Conservation (phyloP, 2,329 filamentous ascomycete genomes). For the Zymoseptoria ardabiliae region DNA sequence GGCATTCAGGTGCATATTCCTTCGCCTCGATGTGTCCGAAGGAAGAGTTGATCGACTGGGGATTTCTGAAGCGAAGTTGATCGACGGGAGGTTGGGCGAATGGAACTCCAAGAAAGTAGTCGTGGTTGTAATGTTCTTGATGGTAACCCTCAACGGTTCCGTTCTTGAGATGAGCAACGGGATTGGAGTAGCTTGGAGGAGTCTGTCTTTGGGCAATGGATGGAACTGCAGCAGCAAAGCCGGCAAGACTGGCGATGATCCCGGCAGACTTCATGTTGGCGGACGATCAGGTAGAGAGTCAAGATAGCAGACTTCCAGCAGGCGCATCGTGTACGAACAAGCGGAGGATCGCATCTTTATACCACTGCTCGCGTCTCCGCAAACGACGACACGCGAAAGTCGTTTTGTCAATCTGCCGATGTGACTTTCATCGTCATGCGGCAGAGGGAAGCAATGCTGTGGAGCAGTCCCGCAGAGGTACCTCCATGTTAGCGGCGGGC, state of each 20-base stretch:
- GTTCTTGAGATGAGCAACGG: constrained; percentile 30
- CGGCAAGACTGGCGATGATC: constrained; percentile 3
- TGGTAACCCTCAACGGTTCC: constrained; percentile 37
- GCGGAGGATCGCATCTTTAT: neutral
- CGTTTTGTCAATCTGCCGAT: neutral
- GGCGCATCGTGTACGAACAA: neutral
- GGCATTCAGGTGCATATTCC: constrained; percentile 36
- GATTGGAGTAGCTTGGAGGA: neutral
- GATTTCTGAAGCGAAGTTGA: constrained; percentile 28
- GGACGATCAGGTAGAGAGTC: neutral
- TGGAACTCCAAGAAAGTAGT: constrained; percentile 40
- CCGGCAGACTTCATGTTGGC: constrained; percentile 8
- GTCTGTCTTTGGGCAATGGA: neutral
- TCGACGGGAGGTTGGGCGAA: constrained; percentile 32
- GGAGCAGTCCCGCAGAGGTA: neutral
- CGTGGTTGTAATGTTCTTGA: constrained; percentile 37
- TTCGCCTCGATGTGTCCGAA: constrained; percentile 36
- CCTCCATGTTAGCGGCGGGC: neutral
- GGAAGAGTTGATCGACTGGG: constrained; percentile 30
- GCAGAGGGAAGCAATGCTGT: neutral
- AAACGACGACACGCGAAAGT: neutral
- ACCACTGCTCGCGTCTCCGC: neutral
- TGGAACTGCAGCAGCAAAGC: constrained; percentile 7
- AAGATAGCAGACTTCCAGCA: neutral
- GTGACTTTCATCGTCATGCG: neutral